Conservation (phyloP, 495 filamentous ascomycete species). For the Elasticomyces elasticus region DNA sequence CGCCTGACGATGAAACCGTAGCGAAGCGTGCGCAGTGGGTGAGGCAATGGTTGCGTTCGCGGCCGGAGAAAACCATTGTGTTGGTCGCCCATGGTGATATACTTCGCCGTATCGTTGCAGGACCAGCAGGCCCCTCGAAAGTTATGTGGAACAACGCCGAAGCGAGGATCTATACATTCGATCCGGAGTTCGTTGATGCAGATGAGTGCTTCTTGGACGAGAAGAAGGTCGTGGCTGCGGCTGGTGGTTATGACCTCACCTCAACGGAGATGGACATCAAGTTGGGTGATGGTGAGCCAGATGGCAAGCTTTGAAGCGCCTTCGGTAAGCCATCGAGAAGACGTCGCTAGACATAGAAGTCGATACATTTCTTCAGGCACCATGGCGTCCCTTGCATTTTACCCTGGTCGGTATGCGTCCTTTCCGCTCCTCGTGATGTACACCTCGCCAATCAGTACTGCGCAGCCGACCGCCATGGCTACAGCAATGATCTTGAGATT, state of each 20-base stretch:
- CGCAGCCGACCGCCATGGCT: conserved; percentile 51
- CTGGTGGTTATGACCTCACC: conserved; percentile 15
- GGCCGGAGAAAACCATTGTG: conserved; percentile 17
- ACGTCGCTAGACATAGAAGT: background rate
- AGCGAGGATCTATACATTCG: conserved; percentile 9
- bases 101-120: conserved; percentile 7
- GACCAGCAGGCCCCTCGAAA: background rate
- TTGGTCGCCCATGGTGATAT: conserved; percentile 21
- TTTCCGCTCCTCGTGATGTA: conserved; percentile 33
- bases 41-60: conserved; percentile 11
- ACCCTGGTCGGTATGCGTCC: background rate
- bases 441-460: conserved; percentile 49
- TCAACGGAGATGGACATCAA: conserved; percentile 15
- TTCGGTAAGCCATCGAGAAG: too few species aligned
- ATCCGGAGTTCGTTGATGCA: background rate
- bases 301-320: conserved; percentile 2
- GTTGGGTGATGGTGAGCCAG: background rate
- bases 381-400: background rate
- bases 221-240: conserved; percentile 10
- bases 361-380: background rate
- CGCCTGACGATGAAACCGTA: background rate
- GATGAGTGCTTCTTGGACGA: conserved; percentile 14
- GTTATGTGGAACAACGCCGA: conserved; percentile 19
- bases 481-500: conserved; percentile 61
- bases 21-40: conserved; percentile 11